Evolutionary conservation across 2,329 filamentous ascomycete genomes (phyloP), one percentile per base, ranked within the genome.

Genomic region (Colletotrichum horii): DNA sequence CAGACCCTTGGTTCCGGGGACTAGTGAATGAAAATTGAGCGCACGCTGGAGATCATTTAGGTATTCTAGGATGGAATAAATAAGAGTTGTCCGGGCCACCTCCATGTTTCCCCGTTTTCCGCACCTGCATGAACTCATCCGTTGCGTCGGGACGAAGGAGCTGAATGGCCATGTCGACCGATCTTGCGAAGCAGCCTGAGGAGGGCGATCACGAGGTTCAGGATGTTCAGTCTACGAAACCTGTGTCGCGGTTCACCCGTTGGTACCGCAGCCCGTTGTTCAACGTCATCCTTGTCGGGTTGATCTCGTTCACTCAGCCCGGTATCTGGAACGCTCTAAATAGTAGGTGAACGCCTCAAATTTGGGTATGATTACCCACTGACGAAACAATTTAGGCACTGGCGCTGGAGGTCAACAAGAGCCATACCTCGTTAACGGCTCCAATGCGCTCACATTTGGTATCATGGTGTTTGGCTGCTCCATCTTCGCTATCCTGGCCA

Each of bases 381-480:
- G 4, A 74, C 52, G 3, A 2, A 3, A 4, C 4, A 2, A 11
- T 6, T 0, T 48, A 80, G 80, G 78, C 66, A 81, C 80, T 1
- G 93, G 93, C 9, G 94, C 92, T 2, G 94, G 93, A 62, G 94
- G 94, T 6, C 88, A 90, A 38, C 88, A 92, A 78, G 88, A 88
- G 19, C 93, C 93, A 0, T 89, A 92, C 79, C 87, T 95, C 1
- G 91, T 95, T 64, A 95, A 94, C 78, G 89, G 91, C 0, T 92
- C 92, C 15, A 95, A 95, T 78, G 91, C 93, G 0, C 82, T 95
- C 38, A 94, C 93, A 0, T 95, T 95, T 79, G 86, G 84, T 4
- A 85, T 89, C 77, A 89, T 89, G 86, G 83, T 86, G 8, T 85
- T 87, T 26, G 83, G 83, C 3, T 86, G 85, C 71, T 84, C 84